Base-by-base conservation (phyloP, 2,329 filamentous ascomycete genomes). In the Neonectria sp. region DNA sequence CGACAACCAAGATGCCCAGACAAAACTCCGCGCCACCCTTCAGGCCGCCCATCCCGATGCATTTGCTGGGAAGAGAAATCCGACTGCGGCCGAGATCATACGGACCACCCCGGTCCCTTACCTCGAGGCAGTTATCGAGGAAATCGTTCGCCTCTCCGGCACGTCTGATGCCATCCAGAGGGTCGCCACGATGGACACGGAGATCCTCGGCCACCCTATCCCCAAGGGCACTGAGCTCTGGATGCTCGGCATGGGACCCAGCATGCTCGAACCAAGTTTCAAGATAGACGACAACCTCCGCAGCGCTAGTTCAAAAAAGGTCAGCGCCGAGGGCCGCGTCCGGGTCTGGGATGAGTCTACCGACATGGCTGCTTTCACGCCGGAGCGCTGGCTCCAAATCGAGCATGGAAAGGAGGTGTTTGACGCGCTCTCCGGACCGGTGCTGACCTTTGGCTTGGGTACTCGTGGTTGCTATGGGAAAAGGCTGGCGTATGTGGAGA, bases 381-480 rank as follows among this genome's bases (percentile, higher is more conserved):
- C 70, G 8, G 70, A 72, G 21, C 61, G 70, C 9, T 72, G 70
- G 70, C 31, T 72, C 4, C 25, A 51, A 8, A 33, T 25, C 11
- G 65, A 48, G 6, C 37, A 45, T 6, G 57, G 53, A 9, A 35
- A 63, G 52, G 62, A 13, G 15, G 68, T 65, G 13, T 82, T 79
- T 46, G 76, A 80, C 51, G 58, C 74, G 0, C 67, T 71, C 15
- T 75, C 79, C 0, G 79, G 80, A 0, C 81, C 81, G 0, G 55
- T 69, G 2, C 70, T 82, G 6, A 63, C 78, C 0, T 84, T 84
- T 65, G 79, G 82, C 0, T 13, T 78, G 1, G 82, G 82, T 0
- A 68, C 75, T 0, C 65, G 82, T 1, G 76, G 77, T 0, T 84
- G 82, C 48, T 83, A 75, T n/a, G 82, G 82, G 0, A 75, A 73